A percentile compares a stretch with the other conserved stretches of the same genome.
Evolutionary conservation across 495 filamentous ascomycete species (phyloP).

Genomic region (Pseudotulostoma volvatum): DNA sequence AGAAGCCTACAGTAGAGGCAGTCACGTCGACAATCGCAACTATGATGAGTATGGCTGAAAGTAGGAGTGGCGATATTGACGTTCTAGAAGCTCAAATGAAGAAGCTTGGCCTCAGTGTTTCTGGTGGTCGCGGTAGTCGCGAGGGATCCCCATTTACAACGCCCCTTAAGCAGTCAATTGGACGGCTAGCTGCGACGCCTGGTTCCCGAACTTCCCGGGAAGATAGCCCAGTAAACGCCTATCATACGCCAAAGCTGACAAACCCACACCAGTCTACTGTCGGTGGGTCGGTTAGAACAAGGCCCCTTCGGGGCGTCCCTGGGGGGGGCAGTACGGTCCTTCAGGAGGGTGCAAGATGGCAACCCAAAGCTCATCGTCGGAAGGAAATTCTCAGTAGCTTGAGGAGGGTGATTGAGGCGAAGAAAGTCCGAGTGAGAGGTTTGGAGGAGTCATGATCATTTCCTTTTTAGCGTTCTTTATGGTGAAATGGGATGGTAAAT

Average conservation of each 20-base stretch:
- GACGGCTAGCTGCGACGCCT: constrained; percentile 24
- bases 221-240: constrained; percentile 22
- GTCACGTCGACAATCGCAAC: constrained; percentile 81
- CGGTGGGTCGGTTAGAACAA: constrained; percentile 31
- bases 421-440: constrained; percentile 19
- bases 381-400: constrained; percentile 33
- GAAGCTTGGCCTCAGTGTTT: constrained; percentile 43
- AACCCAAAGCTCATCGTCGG: constrained; percentile 37
- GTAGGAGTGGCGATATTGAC: constrained; percentile 73
- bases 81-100: constrained; percentile 74
- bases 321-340: constrained; percentile 19
- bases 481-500: no score
- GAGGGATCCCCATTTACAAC: constrained; percentile 49
- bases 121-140: constrained; percentile 22
- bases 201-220: constrained; percentile 20
- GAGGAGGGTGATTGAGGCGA: constrained; percentile 24
- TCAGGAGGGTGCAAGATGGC: constrained; percentile 43
- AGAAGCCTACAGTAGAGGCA: constrained; percentile 75
- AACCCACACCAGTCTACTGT: constrained; percentile 27
- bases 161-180: constrained; percentile 25
- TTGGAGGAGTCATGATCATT: constrained; percentile 18
- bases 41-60: constrained; percentile 83
- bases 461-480: no score
- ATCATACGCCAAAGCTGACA: constrained; percentile 41
- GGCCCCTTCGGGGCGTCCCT: constrained; percentile 25